Percentiles rank a stretch among this genome's conserved stretches.
These are phyloP conservation scores for Chenopodium berlandieri DNA, from an alignment of 148 eudicot species.

Conservation along the genomic window DNA sequence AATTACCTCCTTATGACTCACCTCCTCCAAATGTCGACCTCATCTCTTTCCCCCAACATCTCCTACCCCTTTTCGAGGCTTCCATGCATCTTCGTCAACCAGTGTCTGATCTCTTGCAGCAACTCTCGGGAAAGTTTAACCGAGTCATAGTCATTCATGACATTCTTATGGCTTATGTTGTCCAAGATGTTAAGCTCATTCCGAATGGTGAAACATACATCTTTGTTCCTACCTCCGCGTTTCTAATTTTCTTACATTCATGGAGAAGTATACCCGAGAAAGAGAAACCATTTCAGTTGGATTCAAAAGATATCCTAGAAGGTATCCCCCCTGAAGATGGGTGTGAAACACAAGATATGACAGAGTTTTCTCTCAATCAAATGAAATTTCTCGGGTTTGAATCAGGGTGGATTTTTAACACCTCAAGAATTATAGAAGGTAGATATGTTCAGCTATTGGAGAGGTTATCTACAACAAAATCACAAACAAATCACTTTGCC, in stretches of 20 bases:
- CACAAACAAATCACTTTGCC: constrained; percentile 17
- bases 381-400: background rate
- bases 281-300: constrained; percentile 23
- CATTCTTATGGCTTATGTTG: constrained; percentile 16
- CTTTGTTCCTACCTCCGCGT: constrained; percentile 14
- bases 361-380: constrained; percentile 13
- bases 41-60: constrained; percentile 22
- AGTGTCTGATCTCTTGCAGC: constrained; percentile 18
- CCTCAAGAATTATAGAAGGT: constrained; percentile 35
- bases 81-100: constrained; percentile 24
- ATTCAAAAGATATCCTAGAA: constrained; percentile 10
- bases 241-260: background rate
- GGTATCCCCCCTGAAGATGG: constrained; percentile 30
- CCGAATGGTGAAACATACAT: constrained; percentile 21
- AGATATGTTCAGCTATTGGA: constrained; percentile 26
- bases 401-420: constrained; percentile 34
- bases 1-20: constrained; percentile 22
- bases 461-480: background rate
- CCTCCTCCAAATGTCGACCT: constrained; percentile 11
- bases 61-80: constrained; percentile 20
- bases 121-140: constrained; percentile 10
- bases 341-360: constrained; percentile 20
- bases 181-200: constrained; percentile 31
- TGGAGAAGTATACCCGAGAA: constrained; percentile 15
- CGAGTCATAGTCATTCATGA: constrained; percentile 20